A percentile compares a stretch with the other conserved stretches of the same genome.
Evolutionary conservation across 1,139 yeast species (phyloP).

Genomic region (Arxiozyma slooffiae): DNA sequence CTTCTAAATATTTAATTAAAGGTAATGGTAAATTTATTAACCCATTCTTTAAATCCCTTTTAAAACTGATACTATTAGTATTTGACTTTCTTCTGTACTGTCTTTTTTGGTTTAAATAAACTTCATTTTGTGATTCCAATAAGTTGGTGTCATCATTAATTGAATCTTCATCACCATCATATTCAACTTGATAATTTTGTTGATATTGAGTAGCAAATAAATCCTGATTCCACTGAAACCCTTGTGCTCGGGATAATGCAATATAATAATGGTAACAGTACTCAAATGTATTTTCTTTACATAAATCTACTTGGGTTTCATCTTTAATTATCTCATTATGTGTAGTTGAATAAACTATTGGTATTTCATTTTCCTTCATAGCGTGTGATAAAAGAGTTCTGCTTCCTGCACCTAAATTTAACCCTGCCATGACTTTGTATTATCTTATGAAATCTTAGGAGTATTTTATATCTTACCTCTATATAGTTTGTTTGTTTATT

Average conservation of each 20-base stretch:
- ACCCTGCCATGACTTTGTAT: not conserved
- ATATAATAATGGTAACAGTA: constrained; percentile 12
- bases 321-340: constrained; percentile 1
- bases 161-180: constrained; percentile 21
- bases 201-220: constrained; percentile 28
- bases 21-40: constrained; percentile 2
- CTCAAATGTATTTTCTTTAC: not conserved
- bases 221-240: constrained; percentile 29
- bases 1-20: constrained; percentile 12
- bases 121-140: not conserved
- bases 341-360: constrained; percentile 18
- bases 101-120: not conserved
- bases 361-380: constrained; percentile 20
- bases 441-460: too few species aligned
- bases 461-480: not conserved
- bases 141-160: constrained; percentile 10
- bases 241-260: constrained; percentile 24
- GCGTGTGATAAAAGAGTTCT: constrained; percentile 1
- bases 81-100: constrained; percentile 24
- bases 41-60: constrained; percentile 24
- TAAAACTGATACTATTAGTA: constrained; percentile 20
- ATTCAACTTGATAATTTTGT: constrained; percentile 25
- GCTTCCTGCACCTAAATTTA: not conserved
- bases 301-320: not conserved
- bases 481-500: too few species aligned